Conservation (phyloP, 2,329 filamentous ascomycete genomes). For the Akanthomyces lecanii region DNA sequence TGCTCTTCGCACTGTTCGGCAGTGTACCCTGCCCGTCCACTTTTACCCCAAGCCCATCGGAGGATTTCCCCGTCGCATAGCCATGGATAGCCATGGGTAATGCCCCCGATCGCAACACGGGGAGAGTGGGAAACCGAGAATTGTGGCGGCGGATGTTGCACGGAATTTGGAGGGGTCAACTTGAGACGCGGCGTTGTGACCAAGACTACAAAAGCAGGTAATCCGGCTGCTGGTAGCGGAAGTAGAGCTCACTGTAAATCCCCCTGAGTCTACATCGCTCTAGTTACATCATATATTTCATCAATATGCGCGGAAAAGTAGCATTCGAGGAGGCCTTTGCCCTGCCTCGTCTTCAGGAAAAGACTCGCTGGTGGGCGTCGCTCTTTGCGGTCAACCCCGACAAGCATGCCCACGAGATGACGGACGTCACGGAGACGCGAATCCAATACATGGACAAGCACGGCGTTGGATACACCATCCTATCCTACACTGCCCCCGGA, state of each 20-base stretch:
- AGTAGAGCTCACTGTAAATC: too few species aligned
- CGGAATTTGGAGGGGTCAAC: background rate
- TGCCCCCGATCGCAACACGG: background rate
- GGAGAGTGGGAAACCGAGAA: background rate
- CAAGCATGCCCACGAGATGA: slow-evolving; percentile 53
- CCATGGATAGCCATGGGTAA: background rate
- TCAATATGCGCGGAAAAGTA: slow-evolving; percentile 54
- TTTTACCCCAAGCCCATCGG: background rate
- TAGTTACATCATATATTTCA: background rate
- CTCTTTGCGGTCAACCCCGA: slow-evolving; percentile 57
- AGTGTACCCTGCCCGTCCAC: slow-evolving; percentile 8
- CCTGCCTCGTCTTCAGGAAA: slow-evolving; percentile 54
- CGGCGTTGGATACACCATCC: slow-evolving; percentile 45
- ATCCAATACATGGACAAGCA: slow-evolving; percentile 42
- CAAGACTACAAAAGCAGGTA: slow-evolving; percentile 14
- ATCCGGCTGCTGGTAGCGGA: background rate
- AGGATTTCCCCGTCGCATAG: slow-evolving; percentile 5
- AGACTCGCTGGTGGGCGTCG: slow-evolving; percentile 57
- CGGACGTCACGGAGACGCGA: slow-evolving; percentile 37
- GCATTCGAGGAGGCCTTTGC: slow-evolving; percentile 60
- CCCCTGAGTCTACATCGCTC: background rate
- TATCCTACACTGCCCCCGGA: slow-evolving; percentile 47
- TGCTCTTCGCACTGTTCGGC: slow-evolving; percentile 14
- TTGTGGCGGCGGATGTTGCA: slow-evolving; percentile 10
- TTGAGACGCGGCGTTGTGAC: background rate